A percentile compares a stretch with the other conserved stretches of the same genome.
These are phyloP conservation scores for Hydnum rufescens DNA, from an alignment of 768 basidiomycete genomes.

Conservation along the genomic window DNA sequence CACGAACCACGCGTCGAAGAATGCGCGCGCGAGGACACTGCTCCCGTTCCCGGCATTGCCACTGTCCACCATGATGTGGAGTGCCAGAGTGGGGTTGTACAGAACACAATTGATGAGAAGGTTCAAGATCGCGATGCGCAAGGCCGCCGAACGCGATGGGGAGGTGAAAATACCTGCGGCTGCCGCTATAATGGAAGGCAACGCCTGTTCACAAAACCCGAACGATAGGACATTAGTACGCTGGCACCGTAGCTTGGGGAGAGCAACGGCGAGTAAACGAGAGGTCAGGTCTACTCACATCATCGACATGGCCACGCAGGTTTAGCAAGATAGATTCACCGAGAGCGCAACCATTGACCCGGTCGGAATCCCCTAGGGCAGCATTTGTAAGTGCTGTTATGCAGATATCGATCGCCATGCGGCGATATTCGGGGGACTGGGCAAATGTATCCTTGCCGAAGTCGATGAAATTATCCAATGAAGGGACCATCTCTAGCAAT, in stretches of 20 bases:
- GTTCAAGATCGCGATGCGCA: constrained; percentile 62
- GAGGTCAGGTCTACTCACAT: constrained; percentile 27
- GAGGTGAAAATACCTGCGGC: constrained; percentile 38
- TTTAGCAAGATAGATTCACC: constrained; percentile 69
- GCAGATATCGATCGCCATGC: constrained; percentile 71
- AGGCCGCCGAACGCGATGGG: constrained; percentile 34
- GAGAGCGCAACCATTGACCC: constrained; percentile 67
- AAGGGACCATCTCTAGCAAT: constrained; percentile 56
- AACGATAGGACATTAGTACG: background rate
- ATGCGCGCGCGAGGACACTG: constrained; percentile 42
- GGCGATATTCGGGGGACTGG: constrained; percentile 48
- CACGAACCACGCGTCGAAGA: constrained; percentile 74
- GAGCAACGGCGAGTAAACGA: background rate
- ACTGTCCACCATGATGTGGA: constrained; percentile 55
- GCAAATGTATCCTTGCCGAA: constrained; percentile 64
- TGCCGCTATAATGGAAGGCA: constrained; percentile 44
- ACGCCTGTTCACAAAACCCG: too few species aligned
- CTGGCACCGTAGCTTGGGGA: too few species aligned
- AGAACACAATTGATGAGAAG: constrained; percentile 66
- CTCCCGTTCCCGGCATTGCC: constrained; percentile 35
- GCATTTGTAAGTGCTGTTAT: constrained; percentile 46
- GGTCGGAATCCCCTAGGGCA: constrained; percentile 66
- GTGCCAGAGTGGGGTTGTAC: constrained; percentile 62
- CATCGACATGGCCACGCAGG: constrained; percentile 55
- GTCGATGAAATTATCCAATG: constrained; percentile 74